Conservation (phyloP, 345 rosid species). For the Linum tenue region DNA sequence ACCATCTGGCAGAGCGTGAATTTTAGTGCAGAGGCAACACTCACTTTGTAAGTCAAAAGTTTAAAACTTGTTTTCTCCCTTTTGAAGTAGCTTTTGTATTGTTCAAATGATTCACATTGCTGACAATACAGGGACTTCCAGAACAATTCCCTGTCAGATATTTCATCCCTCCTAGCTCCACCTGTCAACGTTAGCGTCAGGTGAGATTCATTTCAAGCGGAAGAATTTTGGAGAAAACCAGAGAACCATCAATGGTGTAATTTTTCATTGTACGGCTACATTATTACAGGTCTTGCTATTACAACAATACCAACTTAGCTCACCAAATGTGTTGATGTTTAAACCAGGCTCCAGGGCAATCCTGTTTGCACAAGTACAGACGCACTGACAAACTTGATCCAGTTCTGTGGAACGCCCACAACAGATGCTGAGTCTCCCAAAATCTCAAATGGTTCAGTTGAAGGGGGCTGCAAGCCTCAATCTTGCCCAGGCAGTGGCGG, state of each 20-base stretch:
- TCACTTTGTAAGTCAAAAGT: conserved; percentile 27
- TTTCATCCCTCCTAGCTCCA: conserved; percentile 32
- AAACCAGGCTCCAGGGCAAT: conserved; percentile 48
- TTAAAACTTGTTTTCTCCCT: background rate
- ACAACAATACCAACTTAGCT: too few relatives aligned
- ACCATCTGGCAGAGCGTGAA: conserved; percentile 32
- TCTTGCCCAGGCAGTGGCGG: conserved; percentile 24
- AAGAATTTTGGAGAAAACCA: too few relatives aligned
- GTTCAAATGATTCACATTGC: conserved; percentile 1
- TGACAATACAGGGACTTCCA: conserved; percentile 39
- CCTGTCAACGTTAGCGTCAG: conserved; percentile 42
- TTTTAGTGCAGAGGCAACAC: conserved; percentile 16
- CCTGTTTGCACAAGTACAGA: conserved; percentile 39
- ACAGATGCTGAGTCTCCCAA: conserved; percentile 23
- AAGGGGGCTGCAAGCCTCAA: conserved; percentile 25
- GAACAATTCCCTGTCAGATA: conserved; percentile 37
- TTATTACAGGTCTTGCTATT: background rate
- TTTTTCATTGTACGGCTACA: background rate
- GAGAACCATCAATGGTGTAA: too few relatives aligned
- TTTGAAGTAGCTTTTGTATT: background rate
- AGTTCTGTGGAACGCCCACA: conserved; percentile 29
- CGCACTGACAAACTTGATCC: conserved; percentile 20
- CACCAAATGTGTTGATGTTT: conserved; percentile 8
- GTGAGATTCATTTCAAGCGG: conserved; percentile 17
- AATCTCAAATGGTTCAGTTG: conserved; percentile 14